A percentile compares a stretch with the other conserved stretches of the same genome.
Evolutionary conservation across 1,284 basidiomycete species (phyloP).

Genomic region (Rhodotorula sp.): DNA sequence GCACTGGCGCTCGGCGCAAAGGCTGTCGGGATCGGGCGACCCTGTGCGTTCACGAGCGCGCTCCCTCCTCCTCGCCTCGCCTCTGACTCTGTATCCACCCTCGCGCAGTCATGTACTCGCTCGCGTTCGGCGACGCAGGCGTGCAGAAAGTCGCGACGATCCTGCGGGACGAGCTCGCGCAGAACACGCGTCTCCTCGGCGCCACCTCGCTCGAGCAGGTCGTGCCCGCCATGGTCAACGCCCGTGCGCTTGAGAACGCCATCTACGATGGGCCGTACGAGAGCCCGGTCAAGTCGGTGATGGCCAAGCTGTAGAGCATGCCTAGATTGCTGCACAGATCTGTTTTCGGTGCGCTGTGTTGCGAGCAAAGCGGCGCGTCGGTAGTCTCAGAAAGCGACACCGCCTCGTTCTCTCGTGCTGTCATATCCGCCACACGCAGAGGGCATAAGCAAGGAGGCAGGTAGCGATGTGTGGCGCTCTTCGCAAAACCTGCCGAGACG

Average conservation of each 20-base stretch:
- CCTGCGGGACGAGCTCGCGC: slow-evolving; percentile 34
- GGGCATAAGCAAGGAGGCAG: no score
- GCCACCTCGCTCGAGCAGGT: slow-evolving; percentile 27
- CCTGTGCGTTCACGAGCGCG: slow-evolving; percentile 52
- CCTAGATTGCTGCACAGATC: no score
- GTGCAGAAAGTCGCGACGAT: slow-evolving; percentile 27
- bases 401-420: no score
- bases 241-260: slow-evolving; percentile 23
- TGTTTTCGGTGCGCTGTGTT: no score
- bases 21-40: slow-evolving; percentile 83
- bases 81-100: background rate
- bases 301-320: slow-evolving; percentile 17
- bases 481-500: no score
- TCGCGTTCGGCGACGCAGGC: slow-evolving; percentile 36
- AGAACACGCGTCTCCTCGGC: slow-evolving; percentile 36
- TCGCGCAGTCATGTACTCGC: slow-evolving; percentile 38
- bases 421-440: no score
- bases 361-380: no score
- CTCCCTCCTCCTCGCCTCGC: background rate
- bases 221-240: slow-evolving; percentile 28
- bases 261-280: slow-evolving; percentile 27
- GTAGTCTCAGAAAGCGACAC: no score
- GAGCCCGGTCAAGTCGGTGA: slow-evolving; percentile 12
- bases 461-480: no score
- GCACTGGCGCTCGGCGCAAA: slow-evolving; percentile 86